Evolutionary conservation across 306 rosid genomes (phyloP).

Genomic region (Quercus engelmannii): DNA sequence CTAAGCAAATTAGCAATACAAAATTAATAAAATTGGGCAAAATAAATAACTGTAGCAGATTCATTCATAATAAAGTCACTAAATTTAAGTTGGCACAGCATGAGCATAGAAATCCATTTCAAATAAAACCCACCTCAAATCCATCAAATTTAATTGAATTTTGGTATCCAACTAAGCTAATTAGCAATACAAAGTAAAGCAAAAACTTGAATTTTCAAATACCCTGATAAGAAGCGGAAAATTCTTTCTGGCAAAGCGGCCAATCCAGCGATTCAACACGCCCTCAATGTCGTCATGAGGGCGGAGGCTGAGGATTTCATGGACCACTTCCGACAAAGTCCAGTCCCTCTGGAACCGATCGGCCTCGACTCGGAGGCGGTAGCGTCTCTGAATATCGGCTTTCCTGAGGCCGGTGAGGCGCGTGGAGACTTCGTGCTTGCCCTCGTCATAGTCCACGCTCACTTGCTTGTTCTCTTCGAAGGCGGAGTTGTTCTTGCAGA

Average conservation of each 20-base stretch:
- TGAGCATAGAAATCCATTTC: not conserved
- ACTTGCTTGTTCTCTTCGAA: constrained; percentile 69
- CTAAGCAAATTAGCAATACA: too few species aligned
- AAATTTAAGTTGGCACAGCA: not conserved
- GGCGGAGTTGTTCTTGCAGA: constrained; percentile 35
- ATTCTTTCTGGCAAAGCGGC: constrained; percentile 86
- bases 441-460: constrained; percentile 80
- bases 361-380: constrained; percentile 58
- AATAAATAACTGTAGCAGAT: too few species aligned
- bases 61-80: too few species aligned
- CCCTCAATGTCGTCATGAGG: constrained; percentile 62
- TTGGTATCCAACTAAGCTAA: not conserved
- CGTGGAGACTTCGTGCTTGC: constrained; percentile 51
- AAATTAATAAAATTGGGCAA: too few species aligned
- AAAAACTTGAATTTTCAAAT: not conserved
- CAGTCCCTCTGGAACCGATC: constrained; percentile 84
- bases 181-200: too few species aligned
- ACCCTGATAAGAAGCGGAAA: constrained; percentile 79
- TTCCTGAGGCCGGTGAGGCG: constrained; percentile 57
- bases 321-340: constrained; percentile 75
- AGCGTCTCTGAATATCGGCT: constrained; percentile 51
- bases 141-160: not conserved
- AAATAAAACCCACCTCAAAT: not conserved
- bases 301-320: constrained; percentile 40
- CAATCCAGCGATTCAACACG: constrained; percentile 75